Base-by-base conservation (phyloP, 768 basidiomycete genomes). In the Terana coerulea region DNA sequence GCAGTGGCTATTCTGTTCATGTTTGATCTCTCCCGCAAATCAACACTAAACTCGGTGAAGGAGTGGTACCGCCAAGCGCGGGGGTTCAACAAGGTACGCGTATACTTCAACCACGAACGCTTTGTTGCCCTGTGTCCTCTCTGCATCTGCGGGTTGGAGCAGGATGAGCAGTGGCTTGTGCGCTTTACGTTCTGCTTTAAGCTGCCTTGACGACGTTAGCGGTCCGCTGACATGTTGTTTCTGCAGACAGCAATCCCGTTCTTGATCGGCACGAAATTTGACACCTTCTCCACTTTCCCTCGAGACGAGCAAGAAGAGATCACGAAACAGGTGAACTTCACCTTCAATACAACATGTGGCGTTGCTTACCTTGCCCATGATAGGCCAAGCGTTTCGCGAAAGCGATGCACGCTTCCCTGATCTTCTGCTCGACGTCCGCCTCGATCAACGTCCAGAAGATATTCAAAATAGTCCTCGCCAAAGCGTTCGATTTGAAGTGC, bases 381-480 rank as follows among this genome's bases (percentile, higher is more conserved):
- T 64, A 95, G 91, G 95, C 97, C 37, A 97, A 97, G 69, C 85
- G 95, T 60, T 99, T 99, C 71, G 92, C 95, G 55, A 88, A 91
- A 67, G 97, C 97, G 45, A 99, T 99, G 97, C 95, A 98, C 68
- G 95, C 97, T 15, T 95, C 95, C n/a, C 73, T 99, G 54, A 97
- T 99, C 69, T 99, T 98, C 72, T 99, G 95, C 73, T 98, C 95
- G 45, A 99, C 97, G 42, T 91, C 92, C 42, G 95, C 95, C 58
- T 95, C 95, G 55, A 97, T 98, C 75, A 99, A 99, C 71, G 95
- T 99, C 49, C 97, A 99, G 76, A 99, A 99, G 77, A 95, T 95
- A 59, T 95, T 95, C 83, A 95, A 97, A 77, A 97, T 97, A 69
- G 92, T 95, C 39, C 80, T 95, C 44, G 90, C 92, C 42, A 95